These are phyloP conservation scores for Glycine latifolia DNA, from an alignment of 306 rosid genomes.

Conservation along the genomic window DNA sequence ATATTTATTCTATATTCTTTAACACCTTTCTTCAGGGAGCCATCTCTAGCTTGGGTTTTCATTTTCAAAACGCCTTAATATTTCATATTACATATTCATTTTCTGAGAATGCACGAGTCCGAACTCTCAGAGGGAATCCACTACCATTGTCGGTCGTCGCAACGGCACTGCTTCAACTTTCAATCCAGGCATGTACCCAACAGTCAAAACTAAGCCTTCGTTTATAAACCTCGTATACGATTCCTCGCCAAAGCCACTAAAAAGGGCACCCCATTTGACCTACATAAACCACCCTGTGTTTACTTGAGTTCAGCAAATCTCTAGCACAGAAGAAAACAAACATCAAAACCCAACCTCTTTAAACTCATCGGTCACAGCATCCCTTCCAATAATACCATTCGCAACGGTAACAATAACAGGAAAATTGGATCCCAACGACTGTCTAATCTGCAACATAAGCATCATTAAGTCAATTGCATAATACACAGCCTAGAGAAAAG, in stretches of 20 bases:
- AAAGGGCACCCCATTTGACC: conserved; percentile 63
- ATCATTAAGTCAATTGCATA: conserved; percentile 32
- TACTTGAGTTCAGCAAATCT: conserved; percentile 24
- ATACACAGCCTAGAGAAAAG: not conserved
- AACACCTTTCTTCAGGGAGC: not conserved
- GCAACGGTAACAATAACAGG: conserved; percentile 63
- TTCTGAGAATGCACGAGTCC: conserved; percentile 8
- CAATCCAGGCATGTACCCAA: conserved; percentile 79
- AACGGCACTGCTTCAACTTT: conserved; percentile 74
- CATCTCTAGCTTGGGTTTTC: not conserved
- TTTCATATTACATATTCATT: conserved; percentile 8
- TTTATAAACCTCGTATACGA: conserved; percentile 48
- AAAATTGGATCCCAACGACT: conserved; percentile 54
- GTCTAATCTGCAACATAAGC: conserved; percentile 51
- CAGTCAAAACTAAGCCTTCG: conserved; percentile 67
- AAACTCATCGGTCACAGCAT: conserved; percentile 61
- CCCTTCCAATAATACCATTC: conserved; percentile 73
- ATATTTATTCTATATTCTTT: not conserved
- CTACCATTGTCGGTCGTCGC: conserved; percentile 51
- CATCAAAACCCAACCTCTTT: conserved; percentile 62
- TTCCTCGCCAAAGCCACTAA: conserved; percentile 45
- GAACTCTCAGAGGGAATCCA: conserved; percentile 1
- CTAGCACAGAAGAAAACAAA: conserved; percentile 26
- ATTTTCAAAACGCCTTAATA: conserved; percentile 3
- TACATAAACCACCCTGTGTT: conserved; percentile 41